phyloP scores from a whole-genome alignment of 257 asterid genomes.

The Solanum dulcamara region DNA sequence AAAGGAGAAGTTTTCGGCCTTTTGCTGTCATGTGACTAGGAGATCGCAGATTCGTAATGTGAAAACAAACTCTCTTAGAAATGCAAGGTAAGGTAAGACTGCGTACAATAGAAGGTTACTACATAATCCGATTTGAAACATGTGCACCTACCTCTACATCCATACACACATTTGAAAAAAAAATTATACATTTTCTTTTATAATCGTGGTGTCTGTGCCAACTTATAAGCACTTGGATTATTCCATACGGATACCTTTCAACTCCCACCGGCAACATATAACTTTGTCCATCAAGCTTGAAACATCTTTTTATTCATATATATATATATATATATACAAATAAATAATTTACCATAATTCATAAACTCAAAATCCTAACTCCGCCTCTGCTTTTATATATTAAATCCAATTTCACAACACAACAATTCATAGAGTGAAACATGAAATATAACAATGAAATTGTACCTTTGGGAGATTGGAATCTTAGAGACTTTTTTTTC shows the following conservation, averaged over 20 bases:
- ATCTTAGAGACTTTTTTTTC: background rate
- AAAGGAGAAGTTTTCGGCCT: background rate
- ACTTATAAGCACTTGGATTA: background rate
- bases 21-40: background rate
- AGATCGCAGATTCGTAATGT: background rate
- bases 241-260: background rate
- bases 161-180: background rate
- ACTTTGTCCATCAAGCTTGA: too few relatives aligned
- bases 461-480: background rate
- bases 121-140: background rate
- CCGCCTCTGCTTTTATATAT: background rate
- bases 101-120: too few relatives aligned
- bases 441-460: background rate
- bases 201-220: background rate
- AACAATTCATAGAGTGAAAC: background rate
- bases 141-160: background rate
- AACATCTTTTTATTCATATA: too few relatives aligned
- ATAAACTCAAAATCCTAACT: background rate
- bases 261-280: background rate
- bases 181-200: background rate
- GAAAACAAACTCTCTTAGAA: background rate
- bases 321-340: background rate
- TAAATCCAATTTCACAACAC: background rate
- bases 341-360: background rate
- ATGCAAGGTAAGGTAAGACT: background rate